Evolutionary conservation across 1,284 basidiomycete species (phyloP).

Genomic region (Ustilago nuda): DNA sequence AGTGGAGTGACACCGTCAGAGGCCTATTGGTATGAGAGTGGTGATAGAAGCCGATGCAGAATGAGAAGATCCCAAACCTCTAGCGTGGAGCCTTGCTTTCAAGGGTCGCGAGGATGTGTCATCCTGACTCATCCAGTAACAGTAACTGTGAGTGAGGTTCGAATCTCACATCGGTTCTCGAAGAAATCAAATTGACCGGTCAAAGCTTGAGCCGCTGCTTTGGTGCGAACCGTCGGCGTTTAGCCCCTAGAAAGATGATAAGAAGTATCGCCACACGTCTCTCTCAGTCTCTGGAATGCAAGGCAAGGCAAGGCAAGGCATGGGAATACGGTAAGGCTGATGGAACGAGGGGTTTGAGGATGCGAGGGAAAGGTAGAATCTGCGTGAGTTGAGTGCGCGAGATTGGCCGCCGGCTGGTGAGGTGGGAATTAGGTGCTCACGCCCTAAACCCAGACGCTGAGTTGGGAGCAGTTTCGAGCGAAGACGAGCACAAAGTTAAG

Average conservation of each 20-base stretch:
- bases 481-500: neutral
- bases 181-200: too few relatives aligned
- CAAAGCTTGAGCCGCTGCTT: neutral
- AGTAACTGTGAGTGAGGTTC: too few relatives aligned
- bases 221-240: neutral
- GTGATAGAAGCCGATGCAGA: neutral
- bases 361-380: neutral
- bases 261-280: too few relatives aligned
- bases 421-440: neutral
- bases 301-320: neutral
- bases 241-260: neutral
- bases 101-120: neutral
- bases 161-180: too few relatives aligned
- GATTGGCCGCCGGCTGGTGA: conserved; percentile 15
- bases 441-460: conserved; percentile 15
- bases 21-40: conserved; percentile 4
- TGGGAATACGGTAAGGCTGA: neutral
- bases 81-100: conserved; percentile 10
- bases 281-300: too few relatives aligned
- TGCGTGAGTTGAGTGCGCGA: conserved; percentile 8
- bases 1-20: conserved; percentile 11
- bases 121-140: neutral
- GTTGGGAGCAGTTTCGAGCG: conserved; percentile 2
- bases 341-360: conserved; percentile 1
- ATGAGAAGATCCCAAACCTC: conserved; percentile 4